Evolutionary conservation across 2,329 filamentous ascomycete species (phyloP).

Genomic region (Aspergillus luchuensis): DNA sequence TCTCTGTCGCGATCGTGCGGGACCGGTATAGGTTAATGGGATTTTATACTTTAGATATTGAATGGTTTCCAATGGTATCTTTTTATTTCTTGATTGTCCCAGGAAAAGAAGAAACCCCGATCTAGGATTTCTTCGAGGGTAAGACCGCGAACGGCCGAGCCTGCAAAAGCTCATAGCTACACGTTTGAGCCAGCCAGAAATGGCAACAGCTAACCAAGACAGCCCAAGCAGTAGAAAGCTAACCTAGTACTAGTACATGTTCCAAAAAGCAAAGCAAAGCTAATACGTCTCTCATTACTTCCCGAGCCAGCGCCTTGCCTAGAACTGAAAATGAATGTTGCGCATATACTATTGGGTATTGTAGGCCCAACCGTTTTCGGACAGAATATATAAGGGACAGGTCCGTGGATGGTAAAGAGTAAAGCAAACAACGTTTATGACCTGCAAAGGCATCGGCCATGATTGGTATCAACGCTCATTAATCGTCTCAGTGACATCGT

Average conservation of each 20-base stretch:
- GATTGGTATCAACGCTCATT: conserved; percentile 8
- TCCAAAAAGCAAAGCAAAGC: background rate
- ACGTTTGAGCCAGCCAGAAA: background rate
- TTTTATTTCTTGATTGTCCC: too few species aligned
- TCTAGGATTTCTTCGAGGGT: too few species aligned
- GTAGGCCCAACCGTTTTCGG: background rate
- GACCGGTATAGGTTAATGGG: background rate
- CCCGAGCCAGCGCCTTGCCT: background rate
- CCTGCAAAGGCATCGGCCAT: background rate
- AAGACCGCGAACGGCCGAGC: background rate
- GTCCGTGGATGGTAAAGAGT: background rate
- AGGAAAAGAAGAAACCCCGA: too few species aligned
- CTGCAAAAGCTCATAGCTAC: background rate
- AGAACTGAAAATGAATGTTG: background rate
- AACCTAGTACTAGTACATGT: conserved; percentile 1
- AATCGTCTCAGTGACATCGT: conserved; percentile 9
- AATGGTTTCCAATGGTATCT: too few species aligned
- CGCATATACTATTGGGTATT: too few species aligned
- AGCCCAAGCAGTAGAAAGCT: background rate
- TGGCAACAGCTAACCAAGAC: background rate
- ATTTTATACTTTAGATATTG: background rate
- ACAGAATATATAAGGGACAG: background rate
- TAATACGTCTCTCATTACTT: background rate
- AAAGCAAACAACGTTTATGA: conserved; percentile 5
- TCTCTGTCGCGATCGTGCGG: background rate